Evolutionary conservation across 1,139 yeast species (phyloP).

Genomic region (Blastobotrys buckinghamii): DNA sequence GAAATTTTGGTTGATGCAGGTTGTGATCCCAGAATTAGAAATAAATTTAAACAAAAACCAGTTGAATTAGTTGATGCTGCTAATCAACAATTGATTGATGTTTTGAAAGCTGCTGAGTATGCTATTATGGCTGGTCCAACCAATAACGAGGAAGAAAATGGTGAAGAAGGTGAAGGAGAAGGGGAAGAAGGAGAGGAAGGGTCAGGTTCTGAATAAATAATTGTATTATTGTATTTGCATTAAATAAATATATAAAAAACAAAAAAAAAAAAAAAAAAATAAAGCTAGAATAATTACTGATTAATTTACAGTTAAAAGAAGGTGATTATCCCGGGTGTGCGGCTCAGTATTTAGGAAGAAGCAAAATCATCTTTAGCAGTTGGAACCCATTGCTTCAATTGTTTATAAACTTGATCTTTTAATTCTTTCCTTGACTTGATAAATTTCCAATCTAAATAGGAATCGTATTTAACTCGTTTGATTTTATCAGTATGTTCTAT

Average conservation of each 20-base stretch:
- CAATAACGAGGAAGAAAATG: constrained; percentile 26
- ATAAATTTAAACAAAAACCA: constrained; percentile 64
- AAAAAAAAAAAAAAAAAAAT: not conserved
- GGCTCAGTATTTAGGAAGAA: too few species aligned
- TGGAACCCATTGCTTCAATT: constrained; percentile 26
- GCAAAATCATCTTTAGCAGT: constrained; percentile 30
- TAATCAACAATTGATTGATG: constrained; percentile 45
- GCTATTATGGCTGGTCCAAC: constrained; percentile 42
- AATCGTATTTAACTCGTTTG: constrained; percentile 4
- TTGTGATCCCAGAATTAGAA: constrained; percentile 63
- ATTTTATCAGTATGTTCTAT: not conserved
- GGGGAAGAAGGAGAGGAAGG: constrained; percentile 14
- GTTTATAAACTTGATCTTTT: constrained; percentile 22
- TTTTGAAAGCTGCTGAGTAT: constrained; percentile 77
- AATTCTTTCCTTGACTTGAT: constrained; percentile 16
- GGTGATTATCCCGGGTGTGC: too few species aligned
- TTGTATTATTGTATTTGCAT: too few species aligned
- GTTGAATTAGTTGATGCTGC: constrained; percentile 57
- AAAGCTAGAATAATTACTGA: constrained; percentile 11
- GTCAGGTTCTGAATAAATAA: constrained; percentile 15
- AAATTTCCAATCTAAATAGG: constrained; percentile 16
- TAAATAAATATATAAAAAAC: not conserved
- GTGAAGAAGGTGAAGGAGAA: constrained; percentile 18
- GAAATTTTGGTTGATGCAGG: constrained; percentile 91
- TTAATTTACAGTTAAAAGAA: not conserved